Percentiles rank a stretch among this genome's conserved stretches.
Evolutionary conservation across 2,329 filamentous ascomycete species (phyloP).

Genomic region (Incumbomyces lentus): DNA sequence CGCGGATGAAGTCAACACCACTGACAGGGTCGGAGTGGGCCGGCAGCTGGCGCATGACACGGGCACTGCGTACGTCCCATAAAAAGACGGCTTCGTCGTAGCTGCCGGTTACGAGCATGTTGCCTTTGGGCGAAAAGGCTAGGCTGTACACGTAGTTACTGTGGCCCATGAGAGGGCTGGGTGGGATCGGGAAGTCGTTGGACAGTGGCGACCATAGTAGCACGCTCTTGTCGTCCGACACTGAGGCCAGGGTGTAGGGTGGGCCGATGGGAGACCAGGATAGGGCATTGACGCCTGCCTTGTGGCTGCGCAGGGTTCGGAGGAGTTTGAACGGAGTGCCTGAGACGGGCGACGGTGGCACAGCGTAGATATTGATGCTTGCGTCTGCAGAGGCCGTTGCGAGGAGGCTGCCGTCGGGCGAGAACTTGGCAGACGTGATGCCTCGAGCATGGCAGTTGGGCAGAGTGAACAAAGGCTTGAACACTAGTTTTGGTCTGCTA

Average conservation of each 20-base stretch:
- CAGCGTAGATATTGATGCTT: constrained; percentile 70
- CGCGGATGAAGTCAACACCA: constrained; percentile 83
- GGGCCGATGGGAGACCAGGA: constrained; percentile 89
- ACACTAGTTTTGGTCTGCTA: constrained; percentile 7
- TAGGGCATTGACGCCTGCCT: constrained; percentile 83
- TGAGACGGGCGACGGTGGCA: constrained; percentile 27
- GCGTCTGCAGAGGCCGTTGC: constrained; percentile 83
- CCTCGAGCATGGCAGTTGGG: constrained; percentile 45
- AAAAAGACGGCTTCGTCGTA: constrained; percentile 96
- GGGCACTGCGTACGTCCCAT: constrained; percentile 85
- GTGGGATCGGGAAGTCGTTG: constrained; percentile 43
- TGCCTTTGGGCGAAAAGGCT: constrained; percentile 94
- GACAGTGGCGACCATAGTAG: constrained; percentile 70
- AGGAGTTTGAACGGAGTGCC: constrained; percentile 63
- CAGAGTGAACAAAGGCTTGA: constrained; percentile 18
- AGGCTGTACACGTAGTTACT: constrained; percentile 94
- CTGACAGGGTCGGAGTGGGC: constrained; percentile 92
- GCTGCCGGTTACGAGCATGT: constrained; percentile 87
- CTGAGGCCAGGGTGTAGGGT: constrained; percentile 62
- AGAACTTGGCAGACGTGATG: constrained; percentile 79
- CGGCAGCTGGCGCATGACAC: constrained; percentile 79
- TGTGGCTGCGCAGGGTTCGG: constrained; percentile 84
- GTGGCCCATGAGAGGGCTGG: constrained; percentile 60
- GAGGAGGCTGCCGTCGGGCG: constrained; percentile 79
- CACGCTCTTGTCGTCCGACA: constrained; percentile 93